These are phyloP conservation scores for Sisymbrium altissimum DNA, from an alignment of 345 rosid species.

Conservation along the genomic window DNA sequence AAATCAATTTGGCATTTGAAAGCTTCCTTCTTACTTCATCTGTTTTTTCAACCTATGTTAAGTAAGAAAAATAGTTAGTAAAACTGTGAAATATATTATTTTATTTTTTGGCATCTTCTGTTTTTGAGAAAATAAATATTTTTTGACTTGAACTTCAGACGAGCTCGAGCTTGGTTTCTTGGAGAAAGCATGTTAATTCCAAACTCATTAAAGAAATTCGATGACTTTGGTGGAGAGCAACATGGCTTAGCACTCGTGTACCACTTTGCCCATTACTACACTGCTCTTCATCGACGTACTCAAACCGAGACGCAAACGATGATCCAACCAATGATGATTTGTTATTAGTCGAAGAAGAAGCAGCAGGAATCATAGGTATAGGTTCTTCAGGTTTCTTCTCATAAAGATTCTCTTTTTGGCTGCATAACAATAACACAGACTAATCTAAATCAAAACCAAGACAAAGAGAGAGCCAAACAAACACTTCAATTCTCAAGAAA, in stretches of 20 bases:
- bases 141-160: too few species aligned
- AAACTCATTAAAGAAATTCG: too few species aligned
- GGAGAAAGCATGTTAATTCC: too few species aligned
- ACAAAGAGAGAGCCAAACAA: neutral
- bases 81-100: neutral
- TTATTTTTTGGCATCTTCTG: neutral
- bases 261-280: constrained; percentile 54
- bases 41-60: constrained; percentile 66
- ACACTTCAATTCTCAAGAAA: neutral
- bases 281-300: constrained; percentile 67
- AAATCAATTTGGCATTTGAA: constrained; percentile 91
- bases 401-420: constrained; percentile 81
- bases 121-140: too few species aligned
- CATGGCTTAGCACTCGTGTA: constrained; percentile 77
- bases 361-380: constrained; percentile 49
- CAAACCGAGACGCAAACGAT: constrained; percentile 82
- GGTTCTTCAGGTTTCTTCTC: constrained; percentile 98
- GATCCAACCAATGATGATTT: constrained; percentile 43
- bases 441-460: neutral
- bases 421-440: constrained; percentile 32
- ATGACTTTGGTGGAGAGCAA: too few species aligned
- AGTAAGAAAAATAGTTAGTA: neutral
- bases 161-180: too few species aligned
- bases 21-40: constrained; percentile 98
- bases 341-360: constrained; percentile 49